These are phyloP conservation scores for Sideroxylon spinosum DNA, from an alignment of 179 eudicot genomes.

Conservation along the genomic window DNA sequence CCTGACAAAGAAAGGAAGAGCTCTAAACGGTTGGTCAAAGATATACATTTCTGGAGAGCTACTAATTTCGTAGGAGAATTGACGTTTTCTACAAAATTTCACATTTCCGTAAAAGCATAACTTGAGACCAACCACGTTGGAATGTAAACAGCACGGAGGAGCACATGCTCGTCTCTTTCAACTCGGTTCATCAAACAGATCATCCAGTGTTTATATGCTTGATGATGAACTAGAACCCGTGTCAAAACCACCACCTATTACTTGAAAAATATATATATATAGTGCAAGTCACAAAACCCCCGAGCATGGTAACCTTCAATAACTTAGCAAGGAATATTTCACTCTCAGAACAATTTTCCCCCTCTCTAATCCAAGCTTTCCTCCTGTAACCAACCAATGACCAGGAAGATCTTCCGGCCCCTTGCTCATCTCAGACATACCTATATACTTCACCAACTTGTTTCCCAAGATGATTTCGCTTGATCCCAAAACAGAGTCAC, in stretches of 20 bases:
- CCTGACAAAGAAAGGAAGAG: no score
- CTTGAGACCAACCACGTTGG: background rate
- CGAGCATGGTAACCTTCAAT: constrained; percentile 31
- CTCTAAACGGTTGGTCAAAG: background rate
- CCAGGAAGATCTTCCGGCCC: constrained; percentile 79
- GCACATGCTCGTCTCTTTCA: background rate
- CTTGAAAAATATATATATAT: no score
- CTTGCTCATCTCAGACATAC: constrained; percentile 67
- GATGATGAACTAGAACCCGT: constrained; percentile 10
- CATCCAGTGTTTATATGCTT: background rate
- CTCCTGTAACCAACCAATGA: constrained; percentile 88
- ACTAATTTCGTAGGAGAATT: background rate
- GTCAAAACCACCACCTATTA: constrained; percentile 15
- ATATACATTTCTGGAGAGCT: background rate
- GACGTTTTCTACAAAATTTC: constrained; percentile 17
- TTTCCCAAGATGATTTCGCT: constrained; percentile 31
- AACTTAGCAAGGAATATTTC: constrained; percentile 78
- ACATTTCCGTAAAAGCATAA: background rate
- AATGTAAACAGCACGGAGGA: background rate
- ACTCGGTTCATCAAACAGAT: constrained; percentile 8
- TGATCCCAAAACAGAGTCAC: constrained; percentile 44
- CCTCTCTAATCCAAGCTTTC: constrained; percentile 80
- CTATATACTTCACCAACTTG: constrained; percentile 68
- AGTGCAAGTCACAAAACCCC: constrained; percentile 17
- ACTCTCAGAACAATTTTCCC: constrained; percentile 76